Evolutionary conservation across 805 yeast genomes (phyloP).

Genomic region (Tetrapisispora arboricola): DNA sequence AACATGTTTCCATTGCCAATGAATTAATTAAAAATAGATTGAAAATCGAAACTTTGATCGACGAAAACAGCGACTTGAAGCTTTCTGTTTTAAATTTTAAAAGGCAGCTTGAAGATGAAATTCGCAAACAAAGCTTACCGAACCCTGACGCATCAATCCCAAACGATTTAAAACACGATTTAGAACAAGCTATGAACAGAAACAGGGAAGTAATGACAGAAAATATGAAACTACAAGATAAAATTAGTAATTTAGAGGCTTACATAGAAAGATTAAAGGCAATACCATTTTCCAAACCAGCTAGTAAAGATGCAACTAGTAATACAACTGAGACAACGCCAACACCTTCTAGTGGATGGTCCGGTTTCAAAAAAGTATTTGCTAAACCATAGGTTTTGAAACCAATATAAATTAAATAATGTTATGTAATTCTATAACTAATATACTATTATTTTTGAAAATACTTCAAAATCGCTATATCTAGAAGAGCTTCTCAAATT

Average conservation of each 20-base stretch:
- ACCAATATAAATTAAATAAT: no score
- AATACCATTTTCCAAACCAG: background rate
- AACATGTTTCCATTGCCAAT: constrained; percentile 80
- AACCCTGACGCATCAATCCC: constrained; percentile 31
- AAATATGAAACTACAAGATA: constrained; percentile 48
- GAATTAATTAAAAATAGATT: constrained; percentile 76
- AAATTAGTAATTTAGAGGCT: constrained; percentile 34
- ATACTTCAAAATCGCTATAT: no score
- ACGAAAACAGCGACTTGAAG: constrained; percentile 57
- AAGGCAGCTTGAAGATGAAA: constrained; percentile 29
- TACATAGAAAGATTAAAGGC: constrained; percentile 31
- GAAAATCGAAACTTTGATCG: constrained; percentile 59
- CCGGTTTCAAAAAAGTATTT: constrained; percentile 21
- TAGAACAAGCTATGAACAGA: constrained; percentile 49
- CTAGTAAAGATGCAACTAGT: background rate
- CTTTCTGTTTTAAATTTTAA: constrained; percentile 40
- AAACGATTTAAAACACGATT: constrained; percentile 38
- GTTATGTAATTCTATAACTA: no score
- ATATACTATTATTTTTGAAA: no score
- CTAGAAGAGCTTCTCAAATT: no score
- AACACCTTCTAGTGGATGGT: constrained; percentile 16
- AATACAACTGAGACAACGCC: background rate
- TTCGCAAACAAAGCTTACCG: constrained; percentile 20
- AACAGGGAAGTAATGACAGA: constrained; percentile 58
- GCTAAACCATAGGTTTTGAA: constrained; percentile 6